phyloP scores from a whole-genome alignment of 1,139 yeast genomes.

The Pichia norvegensis region DNA sequence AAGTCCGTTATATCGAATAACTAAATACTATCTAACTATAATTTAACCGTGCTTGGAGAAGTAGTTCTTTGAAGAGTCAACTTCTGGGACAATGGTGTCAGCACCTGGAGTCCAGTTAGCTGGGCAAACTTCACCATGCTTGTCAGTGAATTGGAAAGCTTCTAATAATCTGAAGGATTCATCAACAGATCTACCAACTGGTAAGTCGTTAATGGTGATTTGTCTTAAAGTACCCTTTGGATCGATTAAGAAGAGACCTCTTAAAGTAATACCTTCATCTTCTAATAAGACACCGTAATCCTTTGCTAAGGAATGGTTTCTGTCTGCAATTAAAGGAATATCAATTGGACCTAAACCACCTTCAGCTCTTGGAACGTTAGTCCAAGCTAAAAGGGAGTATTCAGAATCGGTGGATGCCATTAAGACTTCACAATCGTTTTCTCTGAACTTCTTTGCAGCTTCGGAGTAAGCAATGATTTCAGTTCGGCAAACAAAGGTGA shows the following conservation, averaged over 20 bases:
- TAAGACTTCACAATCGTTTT: constrained; percentile 78
- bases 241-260: constrained; percentile 97
- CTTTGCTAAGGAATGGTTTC: constrained; percentile 87
- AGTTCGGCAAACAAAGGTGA: constrained; percentile 98
- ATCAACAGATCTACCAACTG: constrained; percentile 97
- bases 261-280: constrained; percentile 93
- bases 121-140: constrained; percentile 97
- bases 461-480: constrained; percentile 98
- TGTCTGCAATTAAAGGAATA: constrained; percentile 92
- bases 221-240: constrained; percentile 93
- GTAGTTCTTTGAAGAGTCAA: constrained; percentile 75
- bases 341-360: constrained; percentile 96
- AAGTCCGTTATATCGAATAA: background rate
- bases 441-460: constrained; percentile 82
- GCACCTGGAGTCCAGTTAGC: constrained; percentile 99
- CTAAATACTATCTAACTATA: background rate
- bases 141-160: constrained; percentile 98
- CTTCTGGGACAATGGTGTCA: constrained; percentile 88
- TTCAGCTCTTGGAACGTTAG: constrained; percentile 90
- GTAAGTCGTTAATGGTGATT: constrained; percentile 93
- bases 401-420: constrained; percentile 98
- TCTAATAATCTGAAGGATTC: constrained; percentile 96
- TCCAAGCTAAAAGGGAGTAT: constrained; percentile 96
- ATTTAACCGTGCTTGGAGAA: constrained; percentile 35
- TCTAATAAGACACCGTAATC: constrained; percentile 96